These are phyloP conservation scores for Colletotrichum tamarilloi DNA, from an alignment of 2,329 filamentous ascomycete species.

Conservation along the genomic window DNA sequence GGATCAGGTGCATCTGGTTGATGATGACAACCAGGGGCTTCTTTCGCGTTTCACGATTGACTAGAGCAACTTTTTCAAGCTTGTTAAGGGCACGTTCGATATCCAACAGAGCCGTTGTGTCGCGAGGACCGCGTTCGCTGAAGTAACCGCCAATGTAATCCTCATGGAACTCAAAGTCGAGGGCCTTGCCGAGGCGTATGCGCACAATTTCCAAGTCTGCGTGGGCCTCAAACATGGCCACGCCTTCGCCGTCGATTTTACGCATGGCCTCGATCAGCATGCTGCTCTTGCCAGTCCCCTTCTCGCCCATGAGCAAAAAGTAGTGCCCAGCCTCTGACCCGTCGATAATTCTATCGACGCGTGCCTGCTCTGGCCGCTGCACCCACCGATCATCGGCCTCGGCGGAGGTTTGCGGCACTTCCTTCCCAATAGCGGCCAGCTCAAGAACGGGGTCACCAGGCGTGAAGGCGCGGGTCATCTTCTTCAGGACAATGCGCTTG, in stretches of 20 bases:
- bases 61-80: conserved; percentile 91
- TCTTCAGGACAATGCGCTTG: conserved; percentile 89
- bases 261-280: conserved; percentile 97
- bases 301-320: conserved; percentile 91
- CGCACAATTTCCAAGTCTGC: conserved; percentile 95
- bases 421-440: conserved; percentile 75
- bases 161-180: conserved; percentile 97
- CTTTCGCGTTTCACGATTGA: conserved; percentile 69
- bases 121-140: conserved; percentile 90
- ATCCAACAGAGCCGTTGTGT: conserved; percentile 91
- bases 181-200: conserved; percentile 88
- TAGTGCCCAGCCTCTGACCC: conserved; percentile 84
- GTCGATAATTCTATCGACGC: conserved; percentile 84
- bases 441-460: conserved; percentile 92
- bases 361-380: conserved; percentile 81
- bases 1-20: conserved; percentile 91
- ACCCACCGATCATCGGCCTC: conserved; percentile 79
- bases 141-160: conserved; percentile 98
- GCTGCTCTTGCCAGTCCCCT: conserved; percentile 95
- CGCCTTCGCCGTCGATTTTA: conserved; percentile 87
- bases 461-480: conserved; percentile 92
- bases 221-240: conserved; percentile 97
- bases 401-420: conserved; percentile 57
- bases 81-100: conserved; percentile 98
- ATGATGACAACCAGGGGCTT: conserved; percentile 90